phyloP scores from a whole-genome alignment of 1,139 yeast genomes.

The Hemisphaericaspora subhashii region DNA sequence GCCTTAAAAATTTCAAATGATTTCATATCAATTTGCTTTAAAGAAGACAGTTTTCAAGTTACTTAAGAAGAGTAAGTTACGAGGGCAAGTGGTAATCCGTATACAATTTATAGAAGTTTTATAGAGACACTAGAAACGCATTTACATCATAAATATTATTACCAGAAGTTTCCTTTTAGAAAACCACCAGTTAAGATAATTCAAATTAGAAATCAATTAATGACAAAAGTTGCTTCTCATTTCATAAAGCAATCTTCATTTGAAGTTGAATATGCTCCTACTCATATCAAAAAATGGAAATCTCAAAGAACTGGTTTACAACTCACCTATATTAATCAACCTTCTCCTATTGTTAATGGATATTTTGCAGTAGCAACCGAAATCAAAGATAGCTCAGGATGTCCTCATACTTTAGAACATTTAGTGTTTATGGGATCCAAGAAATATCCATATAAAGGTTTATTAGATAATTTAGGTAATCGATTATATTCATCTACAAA shows the following conservation, averaged over 20 bases:
- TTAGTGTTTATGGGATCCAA: conserved; percentile 92
- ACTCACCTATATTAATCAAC: conserved; percentile 71
- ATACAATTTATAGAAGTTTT: no score
- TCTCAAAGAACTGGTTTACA: conserved; percentile 81
- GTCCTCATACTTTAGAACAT: conserved; percentile 96
- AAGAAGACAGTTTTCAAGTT: no score
- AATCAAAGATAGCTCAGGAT: conserved; percentile 80
- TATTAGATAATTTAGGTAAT: conserved; percentile 84
- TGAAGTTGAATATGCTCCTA: conserved; percentile 63
- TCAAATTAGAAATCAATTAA: neutral
- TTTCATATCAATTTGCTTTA: no score
- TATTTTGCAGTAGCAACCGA: conserved; percentile 96
- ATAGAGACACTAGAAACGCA: neutral
- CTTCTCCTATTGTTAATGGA: conserved; percentile 89
- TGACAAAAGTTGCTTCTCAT: conserved; percentile 13
- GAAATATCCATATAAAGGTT: conserved; percentile 87
- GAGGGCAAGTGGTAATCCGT: no score
- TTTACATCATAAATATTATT: no score
- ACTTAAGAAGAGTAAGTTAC: no score
- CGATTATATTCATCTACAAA: conserved; percentile 84
- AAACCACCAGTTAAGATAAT: neutral
- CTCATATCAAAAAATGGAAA: conserved; percentile 66
- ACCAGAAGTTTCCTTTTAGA: no score
- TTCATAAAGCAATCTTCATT: conserved; percentile 51
- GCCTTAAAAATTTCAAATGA: no score